phyloP scores from a whole-genome alignment of 352 stramenopile species.

The Phytophthora constricta region DNA sequence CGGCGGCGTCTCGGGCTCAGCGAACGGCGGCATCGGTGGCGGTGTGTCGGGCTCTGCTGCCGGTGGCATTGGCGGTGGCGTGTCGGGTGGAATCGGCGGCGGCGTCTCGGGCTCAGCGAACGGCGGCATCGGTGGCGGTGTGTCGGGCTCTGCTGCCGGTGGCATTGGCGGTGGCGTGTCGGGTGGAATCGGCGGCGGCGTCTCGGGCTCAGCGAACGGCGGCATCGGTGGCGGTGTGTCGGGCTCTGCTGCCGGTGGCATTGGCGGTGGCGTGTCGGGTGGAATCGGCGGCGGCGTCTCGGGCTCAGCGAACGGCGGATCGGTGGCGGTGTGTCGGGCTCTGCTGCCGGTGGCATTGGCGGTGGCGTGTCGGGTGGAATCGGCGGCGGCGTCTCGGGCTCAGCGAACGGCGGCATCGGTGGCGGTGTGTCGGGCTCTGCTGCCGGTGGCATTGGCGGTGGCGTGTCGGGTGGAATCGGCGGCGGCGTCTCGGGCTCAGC shows the following conservation, averaged over 20 bases:
- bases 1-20: no score
- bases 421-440: no score
- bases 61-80: not conserved
- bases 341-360: not conserved
- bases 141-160: not conserved
- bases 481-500: not conserved
- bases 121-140: not conserved
- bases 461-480: not conserved
- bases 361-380: not conserved
- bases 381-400: not conserved
- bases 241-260: not conserved
- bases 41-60: not conserved
- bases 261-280: not conserved
- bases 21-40: not conserved
- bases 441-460: no score
- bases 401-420: not conserved
- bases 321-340: not conserved
- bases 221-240: constrained; percentile 3
- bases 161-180: not conserved
- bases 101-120: not conserved
- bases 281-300: no score
- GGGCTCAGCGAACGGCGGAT: no score
- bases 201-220: not conserved
- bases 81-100: not conserved
- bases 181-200: no score